Evolutionary conservation across 352 stramenopile genomes (phyloP).

Genomic region (Pythium folliculosum): DNA sequence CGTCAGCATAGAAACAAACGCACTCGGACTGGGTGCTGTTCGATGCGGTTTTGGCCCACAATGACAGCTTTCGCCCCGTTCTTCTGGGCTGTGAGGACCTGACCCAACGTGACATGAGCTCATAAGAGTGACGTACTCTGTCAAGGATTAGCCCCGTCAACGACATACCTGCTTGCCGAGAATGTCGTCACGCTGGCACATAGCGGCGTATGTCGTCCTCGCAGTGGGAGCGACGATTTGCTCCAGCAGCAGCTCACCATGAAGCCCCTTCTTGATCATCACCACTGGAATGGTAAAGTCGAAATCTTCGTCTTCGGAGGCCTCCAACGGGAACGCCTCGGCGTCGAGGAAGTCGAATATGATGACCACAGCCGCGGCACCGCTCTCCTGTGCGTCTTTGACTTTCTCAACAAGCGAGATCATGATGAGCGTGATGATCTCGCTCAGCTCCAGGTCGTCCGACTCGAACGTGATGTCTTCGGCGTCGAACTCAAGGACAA

Average conservation of each 20-base stretch:
- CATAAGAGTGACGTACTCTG: neutral
- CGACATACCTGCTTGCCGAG: conserved; percentile 61
- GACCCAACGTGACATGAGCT: neutral
- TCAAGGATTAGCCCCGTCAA: neutral
- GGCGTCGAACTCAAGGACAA: conserved; percentile 72
- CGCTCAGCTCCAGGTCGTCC: conserved; percentile 53
- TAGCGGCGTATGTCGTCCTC: conserved; percentile 36
- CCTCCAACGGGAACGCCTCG: conserved; percentile 62
- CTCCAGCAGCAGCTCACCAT: conserved; percentile 59
- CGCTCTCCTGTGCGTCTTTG: conserved; percentile 66
- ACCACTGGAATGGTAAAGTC: conserved; percentile 64
- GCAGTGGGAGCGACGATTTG: conserved; percentile 34
- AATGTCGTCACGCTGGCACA: conserved; percentile 71
- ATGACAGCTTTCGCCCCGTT: conserved; percentile 66
- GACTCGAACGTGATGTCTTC: conserved; percentile 55
- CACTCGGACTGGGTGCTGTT: conserved; percentile 51
- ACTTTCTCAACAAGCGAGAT: conserved; percentile 67
- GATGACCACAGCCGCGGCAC: conserved; percentile 53
- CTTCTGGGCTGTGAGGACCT: conserved; percentile 70
- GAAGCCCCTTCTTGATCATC: conserved; percentile 59
- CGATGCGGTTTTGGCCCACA: conserved; percentile 57
- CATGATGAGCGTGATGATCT: conserved; percentile 70
- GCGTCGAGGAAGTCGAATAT: conserved; percentile 75
- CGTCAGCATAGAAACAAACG: neutral
- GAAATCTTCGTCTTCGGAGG: conserved; percentile 51